Percentiles rank a stretch among this genome's conserved stretches.
These are phyloP conservation scores for Begonia loranthoides DNA, from an alignment of 306 rosid genomes.

Conservation along the genomic window DNA sequence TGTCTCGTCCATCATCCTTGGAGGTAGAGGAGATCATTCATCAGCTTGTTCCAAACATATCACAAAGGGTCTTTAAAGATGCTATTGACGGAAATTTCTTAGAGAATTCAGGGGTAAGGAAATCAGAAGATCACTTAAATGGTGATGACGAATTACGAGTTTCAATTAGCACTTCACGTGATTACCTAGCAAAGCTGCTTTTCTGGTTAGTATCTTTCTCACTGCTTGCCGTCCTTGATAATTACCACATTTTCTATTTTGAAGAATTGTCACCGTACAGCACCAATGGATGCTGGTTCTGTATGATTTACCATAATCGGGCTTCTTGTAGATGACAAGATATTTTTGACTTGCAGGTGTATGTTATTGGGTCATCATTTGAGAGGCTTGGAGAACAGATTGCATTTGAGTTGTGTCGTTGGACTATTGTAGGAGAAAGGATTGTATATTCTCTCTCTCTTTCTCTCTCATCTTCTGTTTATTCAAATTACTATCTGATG, in stretches of 20 bases:
- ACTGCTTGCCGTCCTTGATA: not conserved
- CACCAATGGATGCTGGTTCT: too few relatives aligned
- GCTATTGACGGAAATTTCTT: slow-evolving; percentile 28
- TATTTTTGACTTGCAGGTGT: slow-evolving; percentile 46
- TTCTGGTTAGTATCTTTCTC: slow-evolving; percentile 59
- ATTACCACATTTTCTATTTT: not conserved
- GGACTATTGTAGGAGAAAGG: slow-evolving; percentile 52
- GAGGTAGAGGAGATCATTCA: slow-evolving; percentile 88
- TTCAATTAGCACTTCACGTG: slow-evolving; percentile 56
- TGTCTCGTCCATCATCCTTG: slow-evolving; percentile 63
- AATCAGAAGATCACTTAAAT: slow-evolving; percentile 21
- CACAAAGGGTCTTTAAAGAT: slow-evolving; percentile 43
- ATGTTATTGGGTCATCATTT: slow-evolving; percentile 96
- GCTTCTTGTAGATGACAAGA: slow-evolving; percentile 1
- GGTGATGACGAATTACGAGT: slow-evolving; percentile 32
- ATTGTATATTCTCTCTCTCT: not conserved
- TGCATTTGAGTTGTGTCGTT: slow-evolving; percentile 83
- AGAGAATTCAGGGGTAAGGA: slow-evolving; percentile 25
- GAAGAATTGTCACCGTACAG: too few relatives aligned
- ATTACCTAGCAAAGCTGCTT: slow-evolving; percentile 90
- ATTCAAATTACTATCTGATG: not conserved
- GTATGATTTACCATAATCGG: slow-evolving; percentile 1
- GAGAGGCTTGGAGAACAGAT: slow-evolving; percentile 92
- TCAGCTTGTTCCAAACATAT: slow-evolving; percentile 65
- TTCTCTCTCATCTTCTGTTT: not conserved